Base-by-base conservation (phyloP, 108 stramenopile genomes). In the Stephanodiscus triporus region DNA sequence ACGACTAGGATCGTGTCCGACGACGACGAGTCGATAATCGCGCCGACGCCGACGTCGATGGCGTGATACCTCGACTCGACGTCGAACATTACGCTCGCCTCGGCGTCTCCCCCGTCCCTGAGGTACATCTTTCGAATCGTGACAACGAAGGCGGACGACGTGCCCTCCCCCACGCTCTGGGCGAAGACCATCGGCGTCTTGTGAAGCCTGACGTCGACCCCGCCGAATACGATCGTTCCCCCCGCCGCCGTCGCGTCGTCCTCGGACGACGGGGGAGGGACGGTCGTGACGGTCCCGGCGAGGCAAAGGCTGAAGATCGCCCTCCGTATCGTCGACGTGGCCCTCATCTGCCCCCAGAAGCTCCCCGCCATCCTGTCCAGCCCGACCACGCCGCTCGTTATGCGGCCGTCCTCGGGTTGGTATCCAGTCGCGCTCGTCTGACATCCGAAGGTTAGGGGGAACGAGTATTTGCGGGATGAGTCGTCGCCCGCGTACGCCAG, bases 331-430 rank as follows among this genome's bases (percentile, higher is more conserved):
- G 74, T 83, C 22, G 88, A 82, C 29, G 80, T 47, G 36, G 94
- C 75, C 47, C 83, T 84, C 75, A 99, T 77, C 72, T 93, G 90
- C 65, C 89, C 94, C 63, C 93, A 85, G 11, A 99, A 76, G 38
- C 95, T 95, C 20, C 85, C 57, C 14, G 88, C 90, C 43, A 88
- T 78, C 4, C 87, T 88, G 45, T 91, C 89, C 86, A 99, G 85
- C 8, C 98, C 98, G 91, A 99, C 93, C 29, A 99, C 97, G 7
- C 98, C 98, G 68, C 94, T 86, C 20, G 96, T 97, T 47, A 96
- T 75, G 73, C 97, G 96, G 34, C 94, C 92, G 19, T 88, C 69
- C 66, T 90, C 92, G 56, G 2, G 4, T 34, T 5, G 32, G 27
- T 94, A 86, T 1, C 95, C 95, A 8, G 78, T 85, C 26, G 85